Conservation (phyloP, 2,329 filamentous ascomycete species). For the Hymenoscyphus albidus region DNA sequence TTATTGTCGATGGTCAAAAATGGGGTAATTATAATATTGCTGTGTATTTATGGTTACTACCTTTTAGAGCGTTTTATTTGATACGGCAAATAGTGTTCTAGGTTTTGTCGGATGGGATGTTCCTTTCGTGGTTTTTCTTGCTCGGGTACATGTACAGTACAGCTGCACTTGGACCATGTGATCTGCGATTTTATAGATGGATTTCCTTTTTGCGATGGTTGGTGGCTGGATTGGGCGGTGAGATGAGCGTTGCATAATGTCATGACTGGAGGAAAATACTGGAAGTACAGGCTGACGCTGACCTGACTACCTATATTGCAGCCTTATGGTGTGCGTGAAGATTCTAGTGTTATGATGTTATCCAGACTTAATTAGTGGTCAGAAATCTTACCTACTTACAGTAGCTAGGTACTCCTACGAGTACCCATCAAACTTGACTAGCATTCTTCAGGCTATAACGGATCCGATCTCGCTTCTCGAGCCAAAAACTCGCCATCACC, state of each 20-base stretch:
- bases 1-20: background rate
- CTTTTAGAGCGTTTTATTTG: too few relatives aligned
- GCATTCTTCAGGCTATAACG: background rate
- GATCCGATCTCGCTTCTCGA: background rate
- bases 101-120: background rate
- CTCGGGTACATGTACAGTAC: too few relatives aligned
- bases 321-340: background rate
- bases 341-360: background rate
- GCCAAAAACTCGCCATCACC: background rate
- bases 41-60: too few relatives aligned
- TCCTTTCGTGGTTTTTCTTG: background rate
- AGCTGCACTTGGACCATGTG: too few relatives aligned
- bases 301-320: background rate
- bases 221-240: too few relatives aligned
- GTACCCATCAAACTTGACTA: background rate
- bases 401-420: too few relatives aligned
- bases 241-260: too few relatives aligned
- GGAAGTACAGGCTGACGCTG: too few relatives aligned
- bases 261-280: too few relatives aligned
- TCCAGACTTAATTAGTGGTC: background rate
- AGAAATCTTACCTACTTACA: background rate
- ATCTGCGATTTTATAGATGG: too few relatives aligned
- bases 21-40: background rate
- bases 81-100: background rate
- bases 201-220: too few relatives aligned